Evolutionary conservation across 164 flowering plant genomes (phyloP), one percentile per base, ranked within the genome.

Genomic region (Malania oleifera): DNA sequence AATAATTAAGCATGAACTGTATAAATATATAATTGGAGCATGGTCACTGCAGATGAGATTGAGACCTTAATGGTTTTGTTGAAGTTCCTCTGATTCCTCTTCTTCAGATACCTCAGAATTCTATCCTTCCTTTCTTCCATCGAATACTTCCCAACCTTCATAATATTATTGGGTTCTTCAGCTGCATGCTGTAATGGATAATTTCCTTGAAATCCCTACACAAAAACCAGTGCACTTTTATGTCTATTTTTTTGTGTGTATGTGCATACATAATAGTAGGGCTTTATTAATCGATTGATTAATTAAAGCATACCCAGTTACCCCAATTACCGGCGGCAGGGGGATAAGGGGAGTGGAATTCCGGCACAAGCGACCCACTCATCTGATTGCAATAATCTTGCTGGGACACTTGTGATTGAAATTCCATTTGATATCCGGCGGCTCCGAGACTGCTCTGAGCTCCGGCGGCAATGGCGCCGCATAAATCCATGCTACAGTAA

Each of bases 31-130:
- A 58, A n/a, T n/a, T n/a, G n/a, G 25, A 29, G 17, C 1, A 31
- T 34, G n/a, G n/a, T n/a, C n/a, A n/a, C n/a, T n/a, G 22, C 18
- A 17, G 13, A 17, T 5, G 5, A 44, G 13, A 5, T 31, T 17
- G 48, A 44, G 26, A 87, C 97, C 91, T 87, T 90, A 53, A 90
- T 86, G 25, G 88, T 90, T 73, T 90, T 90, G 78, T 78, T 85
- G 77, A 84, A 90, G 69, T 90, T 90, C 60, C 97, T 82, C 73
- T 82, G 89, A 60, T 80, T 87, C 81, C 86, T 78, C 70, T 90
- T 90, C 78, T 84, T 86, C 65, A 85, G 55, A 60, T 90, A 90
- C 40, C 83, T 76, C 1, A 75, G 69, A 62, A 90, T 90, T 57
- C 81, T 82, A 15, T 79, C 79, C 59, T 78, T 90, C 73, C 89